Evolutionary conservation across 306 rosid genomes (phyloP).

Genomic region (Pyrus betulifolia): DNA sequence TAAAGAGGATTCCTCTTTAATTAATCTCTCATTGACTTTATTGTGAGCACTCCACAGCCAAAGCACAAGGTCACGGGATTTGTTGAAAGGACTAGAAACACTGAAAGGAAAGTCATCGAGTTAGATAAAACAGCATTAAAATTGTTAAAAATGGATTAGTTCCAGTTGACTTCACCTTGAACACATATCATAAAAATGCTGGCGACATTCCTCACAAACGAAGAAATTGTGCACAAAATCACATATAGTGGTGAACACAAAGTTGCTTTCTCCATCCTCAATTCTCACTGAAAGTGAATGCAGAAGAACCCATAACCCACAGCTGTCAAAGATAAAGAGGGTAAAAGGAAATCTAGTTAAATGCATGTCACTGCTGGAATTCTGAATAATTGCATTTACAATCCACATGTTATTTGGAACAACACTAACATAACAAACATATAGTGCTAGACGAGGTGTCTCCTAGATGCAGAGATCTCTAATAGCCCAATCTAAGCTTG

Average conservation of each 20-base stretch:
- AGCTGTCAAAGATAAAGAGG: conserved; percentile 33
- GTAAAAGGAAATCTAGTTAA: neutral
- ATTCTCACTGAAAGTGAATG: conserved; percentile 88
- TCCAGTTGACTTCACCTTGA: conserved; percentile 42
- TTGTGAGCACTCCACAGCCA: conserved; percentile 94
- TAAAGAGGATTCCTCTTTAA: conserved; percentile 68
- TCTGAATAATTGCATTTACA: neutral
- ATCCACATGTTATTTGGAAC: neutral
- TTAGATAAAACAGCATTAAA: conserved; percentile 21
- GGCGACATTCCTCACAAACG: conserved; percentile 95
- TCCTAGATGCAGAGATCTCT: too few relatives aligned
- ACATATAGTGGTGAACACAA: conserved; percentile 66
- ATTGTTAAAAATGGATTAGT: conserved; percentile 1
- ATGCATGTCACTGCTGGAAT: neutral
- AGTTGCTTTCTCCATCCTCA: conserved; percentile 86
- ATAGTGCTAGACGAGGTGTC: neutral
- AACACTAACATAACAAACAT: neutral
- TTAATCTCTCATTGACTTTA: conserved; percentile 63
- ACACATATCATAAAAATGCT: conserved; percentile 82
- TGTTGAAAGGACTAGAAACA: conserved; percentile 68
- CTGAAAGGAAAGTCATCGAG: conserved; percentile 30
- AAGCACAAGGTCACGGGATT: conserved; percentile 62
- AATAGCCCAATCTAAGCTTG: neutral
- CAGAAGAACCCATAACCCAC: conserved; percentile 96
- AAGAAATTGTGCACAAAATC: conserved; percentile 85